A percentile compares a stretch with the other conserved stretches of the same genome.
These are phyloP conservation scores for Globisporangium radiosum DNA, from an alignment of 352 stramenopile species.

Conservation along the genomic window DNA sequence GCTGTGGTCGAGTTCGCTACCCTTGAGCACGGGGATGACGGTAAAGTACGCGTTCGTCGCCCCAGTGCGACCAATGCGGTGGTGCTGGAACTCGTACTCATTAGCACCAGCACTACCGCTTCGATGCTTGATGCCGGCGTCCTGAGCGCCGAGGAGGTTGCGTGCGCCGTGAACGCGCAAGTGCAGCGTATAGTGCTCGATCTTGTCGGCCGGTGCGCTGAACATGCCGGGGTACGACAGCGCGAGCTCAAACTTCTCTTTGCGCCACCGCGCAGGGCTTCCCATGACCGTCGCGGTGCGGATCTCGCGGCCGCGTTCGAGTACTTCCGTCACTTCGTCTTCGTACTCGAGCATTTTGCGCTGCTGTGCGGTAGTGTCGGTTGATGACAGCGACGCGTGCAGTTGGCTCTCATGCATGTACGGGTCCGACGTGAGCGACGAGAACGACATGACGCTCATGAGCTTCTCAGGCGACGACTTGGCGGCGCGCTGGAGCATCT, in stretches of 20 bases:
- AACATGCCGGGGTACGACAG: constrained; percentile 70
- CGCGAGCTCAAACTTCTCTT: constrained; percentile 54
- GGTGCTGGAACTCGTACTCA: constrained; percentile 6
- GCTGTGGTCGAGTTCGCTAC: constrained; percentile 29
- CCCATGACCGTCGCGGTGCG: constrained; percentile 30
- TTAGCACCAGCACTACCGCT: neutral
- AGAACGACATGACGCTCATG: constrained; percentile 48
- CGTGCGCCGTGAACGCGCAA: constrained; percentile 37
- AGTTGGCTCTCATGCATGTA: constrained; percentile 23
- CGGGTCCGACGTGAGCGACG: constrained; percentile 39
- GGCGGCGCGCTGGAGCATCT: constrained; percentile 37
- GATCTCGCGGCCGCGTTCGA: constrained; percentile 30
- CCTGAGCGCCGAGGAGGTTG: constrained; percentile 24
- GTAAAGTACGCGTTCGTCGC: constrained; percentile 63
- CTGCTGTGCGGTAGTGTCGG: neutral
- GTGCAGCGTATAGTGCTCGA: constrained; percentile 34
- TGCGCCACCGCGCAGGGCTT: constrained; percentile 34
- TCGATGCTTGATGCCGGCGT: neutral
- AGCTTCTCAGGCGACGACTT: constrained; percentile 35
- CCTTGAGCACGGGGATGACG: constrained; percentile 42
- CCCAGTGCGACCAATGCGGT: constrained; percentile 7
- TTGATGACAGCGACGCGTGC: constrained; percentile 1
- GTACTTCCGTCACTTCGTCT: constrained; percentile 41
- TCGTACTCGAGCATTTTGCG: constrained; percentile 18
- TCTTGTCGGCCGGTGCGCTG: constrained; percentile 13